Conservation (phyloP, 441 rosid species). For the Pelargonium myrrhifolium region DNA sequence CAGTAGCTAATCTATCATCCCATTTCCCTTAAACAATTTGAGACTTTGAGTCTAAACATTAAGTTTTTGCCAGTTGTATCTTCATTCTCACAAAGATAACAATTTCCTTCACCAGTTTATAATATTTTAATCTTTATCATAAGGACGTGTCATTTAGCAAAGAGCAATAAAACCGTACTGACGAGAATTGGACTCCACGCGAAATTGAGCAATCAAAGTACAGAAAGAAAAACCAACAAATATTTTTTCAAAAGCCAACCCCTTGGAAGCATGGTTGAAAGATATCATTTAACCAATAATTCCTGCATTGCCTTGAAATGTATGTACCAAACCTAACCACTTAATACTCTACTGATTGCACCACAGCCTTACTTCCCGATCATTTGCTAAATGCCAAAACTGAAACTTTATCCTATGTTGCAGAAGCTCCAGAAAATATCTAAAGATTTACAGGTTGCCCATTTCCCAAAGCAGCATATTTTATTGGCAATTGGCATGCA, state of each 20-base stretch:
- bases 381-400: neutral
- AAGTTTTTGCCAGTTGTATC: neutral
- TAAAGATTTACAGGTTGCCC: neutral
- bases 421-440: neutral
- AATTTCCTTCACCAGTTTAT: neutral
- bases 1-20: neutral
- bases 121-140: neutral
- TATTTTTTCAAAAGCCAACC: neutral
- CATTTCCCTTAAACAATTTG: neutral
- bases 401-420: neutral
- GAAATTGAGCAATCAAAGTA: too few relatives aligned
- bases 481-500: neutral
- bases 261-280: neutral
- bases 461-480: neutral
- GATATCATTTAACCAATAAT: neutral
- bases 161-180: too few relatives aligned
- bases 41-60: neutral
- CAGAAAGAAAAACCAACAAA: neutral
- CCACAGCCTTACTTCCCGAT: too few relatives aligned
- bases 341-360: too few relatives aligned
- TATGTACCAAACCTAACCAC: neutral
- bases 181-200: too few relatives aligned
- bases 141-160: neutral
- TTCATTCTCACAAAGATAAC: neutral
- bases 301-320: neutral